Conservation (phyloP, 257 asterid genomes). For the Paraleonurus japonicus region DNA sequence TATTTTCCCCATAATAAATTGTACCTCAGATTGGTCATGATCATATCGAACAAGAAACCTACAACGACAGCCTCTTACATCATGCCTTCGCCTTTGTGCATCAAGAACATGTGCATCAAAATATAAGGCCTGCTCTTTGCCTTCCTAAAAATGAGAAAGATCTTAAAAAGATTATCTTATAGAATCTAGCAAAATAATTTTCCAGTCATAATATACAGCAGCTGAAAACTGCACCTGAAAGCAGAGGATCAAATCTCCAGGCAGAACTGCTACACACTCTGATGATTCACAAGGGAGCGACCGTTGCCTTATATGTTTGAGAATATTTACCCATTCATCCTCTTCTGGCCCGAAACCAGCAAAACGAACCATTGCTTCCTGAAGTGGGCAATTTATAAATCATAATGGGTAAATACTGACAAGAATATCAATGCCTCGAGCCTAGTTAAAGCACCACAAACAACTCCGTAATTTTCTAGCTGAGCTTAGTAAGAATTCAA, state of each 20-base stretch:
- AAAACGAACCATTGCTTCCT: conserved; percentile 97
- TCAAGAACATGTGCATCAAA: conserved; percentile 95
- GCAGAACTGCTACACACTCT: conserved; percentile 89
- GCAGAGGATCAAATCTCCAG: conserved; percentile 83
- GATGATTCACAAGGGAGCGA: conserved; percentile 97
- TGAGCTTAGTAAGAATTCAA: not conserved
- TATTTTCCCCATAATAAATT: conserved; percentile 13
- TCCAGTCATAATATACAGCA: not conserved
- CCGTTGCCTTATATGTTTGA: conserved; percentile 79
- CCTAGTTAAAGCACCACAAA: not conserved
- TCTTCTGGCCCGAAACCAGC: conserved; percentile 96
- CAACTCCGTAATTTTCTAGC: not conserved
- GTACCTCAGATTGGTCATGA: conserved; percentile 96
- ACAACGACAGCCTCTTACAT: conserved; percentile 95
- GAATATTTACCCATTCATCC: conserved; percentile 94
- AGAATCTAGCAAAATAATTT: conserved; percentile 10
- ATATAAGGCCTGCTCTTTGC: conserved; percentile 97
- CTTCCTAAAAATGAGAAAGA: conserved; percentile 61
- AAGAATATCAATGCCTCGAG: not conserved
- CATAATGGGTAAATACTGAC: conserved; percentile 5
- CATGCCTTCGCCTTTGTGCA: conserved; percentile 98
- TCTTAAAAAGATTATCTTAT: not conserved
- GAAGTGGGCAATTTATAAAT: conserved; percentile 26
- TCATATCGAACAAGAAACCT: conserved; percentile 94
- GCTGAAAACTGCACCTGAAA: conserved; percentile 66